Base-by-base conservation (phyloP, 345 rosid genomes). In the Heritiera fomes region DNA sequence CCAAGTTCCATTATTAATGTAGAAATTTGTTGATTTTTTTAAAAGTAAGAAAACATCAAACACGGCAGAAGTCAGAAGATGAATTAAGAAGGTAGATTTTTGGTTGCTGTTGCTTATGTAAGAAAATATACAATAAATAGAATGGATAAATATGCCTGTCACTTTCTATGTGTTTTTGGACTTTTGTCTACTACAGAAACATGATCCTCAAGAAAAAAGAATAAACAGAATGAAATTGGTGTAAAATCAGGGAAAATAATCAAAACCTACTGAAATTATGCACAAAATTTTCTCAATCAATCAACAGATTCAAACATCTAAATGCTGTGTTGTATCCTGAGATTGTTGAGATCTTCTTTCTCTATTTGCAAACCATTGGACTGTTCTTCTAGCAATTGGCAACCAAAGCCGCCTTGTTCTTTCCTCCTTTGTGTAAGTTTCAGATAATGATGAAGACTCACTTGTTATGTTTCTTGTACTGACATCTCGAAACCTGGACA, bases 311-410 rank as follows among this genome's bases (percentile, higher is more conserved):
- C 70, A 78, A 15, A 87, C 91, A 79, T 83, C 59, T 69, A 85
- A 73, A 50, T 84, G 68, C 72, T 75, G 80, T 76, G 63, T 34
- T 58, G 82, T 55, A 71, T 75, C 71, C 50, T 85, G 74, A 49
- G 77, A 65, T 40, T 84, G 87, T 47, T 66, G 80, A 73, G 83
- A 71, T 77, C 80, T 91, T 61, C 14, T 81, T 59, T 91, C 93
- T 83, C 92, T 89, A 75, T 87, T 86, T 45, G 89, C 94, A 85
- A 89, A 90, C 98, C 98, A 88, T 46, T 87, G 88, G 81, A 89
- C 90, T 15, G 97, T 92, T 79, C 85, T 92, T 83, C 85, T 84
- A 7, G 94, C 97, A 78, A 93, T 93, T 14, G 93, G 93, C 82
- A 93, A 75, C 98, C 98, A 94, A 71, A 86, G 76, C 75, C 84